Evolutionary conservation across 345 rosid species (phyloP).

Genomic region (Corymbia maculata): DNA sequence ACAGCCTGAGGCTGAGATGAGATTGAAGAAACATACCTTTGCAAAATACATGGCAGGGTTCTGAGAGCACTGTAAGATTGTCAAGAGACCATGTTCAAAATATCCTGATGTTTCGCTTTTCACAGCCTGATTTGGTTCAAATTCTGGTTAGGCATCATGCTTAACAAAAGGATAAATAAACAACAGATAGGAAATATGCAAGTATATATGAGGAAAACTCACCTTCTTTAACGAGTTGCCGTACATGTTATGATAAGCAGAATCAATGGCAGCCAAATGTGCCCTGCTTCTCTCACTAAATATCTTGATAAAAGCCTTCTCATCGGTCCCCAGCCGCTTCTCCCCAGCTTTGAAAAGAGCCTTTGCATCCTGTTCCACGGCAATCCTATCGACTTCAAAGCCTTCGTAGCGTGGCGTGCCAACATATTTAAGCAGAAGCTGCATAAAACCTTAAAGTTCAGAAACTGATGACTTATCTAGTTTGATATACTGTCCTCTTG

Average conservation of each 20-base stretch:
- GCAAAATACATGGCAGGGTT: slow-evolving; percentile 50
- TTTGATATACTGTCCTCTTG: not conserved
- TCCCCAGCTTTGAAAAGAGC: slow-evolving; percentile 59
- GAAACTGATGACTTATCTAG: not conserved
- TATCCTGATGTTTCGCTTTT: slow-evolving; percentile 57
- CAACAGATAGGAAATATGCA: not conserved
- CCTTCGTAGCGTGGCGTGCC: slow-evolving; percentile 44
- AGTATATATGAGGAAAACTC: not conserved
- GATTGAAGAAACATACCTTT: slow-evolving; percentile 24
- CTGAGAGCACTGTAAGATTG: slow-evolving; percentile 38
- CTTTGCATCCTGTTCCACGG: slow-evolving; percentile 41
- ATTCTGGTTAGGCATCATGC: not conserved
- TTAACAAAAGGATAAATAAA: not conserved
- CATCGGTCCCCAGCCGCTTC: slow-evolving; percentile 64
- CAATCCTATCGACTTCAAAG: slow-evolving; percentile 27
- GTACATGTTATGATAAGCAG: slow-evolving; percentile 29
- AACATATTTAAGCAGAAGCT: slow-evolving; percentile 52
- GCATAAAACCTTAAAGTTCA: not conserved
- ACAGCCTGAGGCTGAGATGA: not conserved
- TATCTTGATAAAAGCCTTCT: slow-evolving; percentile 41
- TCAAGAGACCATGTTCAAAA: slow-evolving; percentile 38
- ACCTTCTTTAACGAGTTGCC: slow-evolving; percentile 56
- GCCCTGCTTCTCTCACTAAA: slow-evolving; percentile 54
- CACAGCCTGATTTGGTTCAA: slow-evolving; percentile 29
- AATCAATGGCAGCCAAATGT: slow-evolving; percentile 40